Percentiles rank a stretch among this genome's conserved stretches.
Conservation (phyloP, 768 basidiomycete genomes). For the Collybia sordida region DNA sequence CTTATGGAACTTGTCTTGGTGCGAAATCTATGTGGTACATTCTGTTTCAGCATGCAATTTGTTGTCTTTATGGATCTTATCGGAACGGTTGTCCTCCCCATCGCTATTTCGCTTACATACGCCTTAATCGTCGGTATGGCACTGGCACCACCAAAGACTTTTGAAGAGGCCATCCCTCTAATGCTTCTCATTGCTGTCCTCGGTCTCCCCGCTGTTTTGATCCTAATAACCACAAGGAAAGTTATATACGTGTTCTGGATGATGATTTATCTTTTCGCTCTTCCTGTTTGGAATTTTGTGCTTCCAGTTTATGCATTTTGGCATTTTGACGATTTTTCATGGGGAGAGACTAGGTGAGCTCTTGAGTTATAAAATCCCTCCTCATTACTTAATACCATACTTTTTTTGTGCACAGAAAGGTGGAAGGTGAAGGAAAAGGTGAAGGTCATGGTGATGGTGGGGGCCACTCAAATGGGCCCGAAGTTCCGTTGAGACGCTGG, state of each 20-base stretch:
- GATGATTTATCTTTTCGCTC: conserved; percentile 87
- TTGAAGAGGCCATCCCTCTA: conserved; percentile 92
- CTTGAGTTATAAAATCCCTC: not conserved
- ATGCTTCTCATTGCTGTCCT: conserved; percentile 88
- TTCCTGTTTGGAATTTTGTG: conserved; percentile 96
- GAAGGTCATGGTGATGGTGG: conserved; percentile 75
- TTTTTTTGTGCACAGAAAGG: conserved; percentile 59
- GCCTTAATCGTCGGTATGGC: conserved; percentile 81
- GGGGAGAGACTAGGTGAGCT: conserved; percentile 94
- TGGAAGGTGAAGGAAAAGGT: conserved; percentile 85
- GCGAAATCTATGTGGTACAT: conserved; percentile 95
- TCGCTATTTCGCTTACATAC: conserved; percentile 91
- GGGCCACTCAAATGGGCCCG: conserved; percentile 47
- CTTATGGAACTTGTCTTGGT: conserved; percentile 98
- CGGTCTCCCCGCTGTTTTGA: conserved; percentile 89
- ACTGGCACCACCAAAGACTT: conserved; percentile 76
- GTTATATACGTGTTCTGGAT: conserved; percentile 98
- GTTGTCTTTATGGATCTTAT: conserved; percentile 97
- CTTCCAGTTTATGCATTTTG: conserved; percentile 96
- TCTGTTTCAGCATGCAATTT: conserved; percentile 99
- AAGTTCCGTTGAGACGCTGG: conserved; percentile 95
- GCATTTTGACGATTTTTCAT: conserved; percentile 99
- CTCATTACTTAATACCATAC: not conserved
- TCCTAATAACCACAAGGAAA: conserved; percentile 92
- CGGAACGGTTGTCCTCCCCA: conserved; percentile 89